These are phyloP conservation scores for Neonectria magnoliae DNA, from an alignment of 2,329 filamentous ascomycete genomes.

Conservation along the genomic window DNA sequence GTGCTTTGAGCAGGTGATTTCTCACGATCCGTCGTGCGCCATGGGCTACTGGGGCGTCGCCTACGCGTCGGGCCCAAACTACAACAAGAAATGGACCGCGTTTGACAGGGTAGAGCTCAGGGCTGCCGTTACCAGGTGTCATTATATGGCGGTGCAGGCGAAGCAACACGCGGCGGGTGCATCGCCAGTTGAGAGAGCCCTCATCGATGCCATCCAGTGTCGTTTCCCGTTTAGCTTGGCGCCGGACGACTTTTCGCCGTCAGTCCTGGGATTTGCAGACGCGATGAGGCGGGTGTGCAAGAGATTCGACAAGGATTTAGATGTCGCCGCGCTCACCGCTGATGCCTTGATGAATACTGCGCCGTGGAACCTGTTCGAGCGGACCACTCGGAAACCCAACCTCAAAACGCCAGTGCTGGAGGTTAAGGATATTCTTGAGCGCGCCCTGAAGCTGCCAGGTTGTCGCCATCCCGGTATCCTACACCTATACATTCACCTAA, in stretches of 20 bases:
- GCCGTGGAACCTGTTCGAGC: constrained; percentile 58
- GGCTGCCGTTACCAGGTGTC: neutral
- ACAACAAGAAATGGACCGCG: constrained; percentile 41
- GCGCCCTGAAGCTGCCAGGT: constrained; percentile 57
- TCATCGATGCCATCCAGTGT: constrained; percentile 69
- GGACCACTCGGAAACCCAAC: constrained; percentile 45
- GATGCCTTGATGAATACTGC: constrained; percentile 60
- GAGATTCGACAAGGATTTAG: constrained; percentile 51
- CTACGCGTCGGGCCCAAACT: constrained; percentile 67
- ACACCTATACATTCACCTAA: constrained; percentile 80
- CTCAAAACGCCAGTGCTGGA: constrained; percentile 41
- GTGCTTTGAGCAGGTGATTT: constrained; percentile 59
- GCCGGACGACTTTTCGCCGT: constrained; percentile 54
- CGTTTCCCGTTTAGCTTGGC: constrained; percentile 64
- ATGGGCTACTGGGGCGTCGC: constrained; percentile 64
- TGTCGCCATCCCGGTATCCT: constrained; percentile 70
- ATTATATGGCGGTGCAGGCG: constrained; percentile 3
- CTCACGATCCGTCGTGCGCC: constrained; percentile 47
- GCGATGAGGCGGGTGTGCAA: constrained; percentile 52
- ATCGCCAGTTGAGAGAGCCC: constrained; percentile 60
- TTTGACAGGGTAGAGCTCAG: constrained; percentile 34
- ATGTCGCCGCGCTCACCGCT: constrained; percentile 50
- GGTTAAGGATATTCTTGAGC: constrained; percentile 46
- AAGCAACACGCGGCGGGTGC: neutral
- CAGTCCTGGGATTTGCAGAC: constrained; percentile 48